Evolutionary conservation across 2,329 filamentous ascomycete genomes (phyloP).

Genomic region (Monosporascus sp.): DNA sequence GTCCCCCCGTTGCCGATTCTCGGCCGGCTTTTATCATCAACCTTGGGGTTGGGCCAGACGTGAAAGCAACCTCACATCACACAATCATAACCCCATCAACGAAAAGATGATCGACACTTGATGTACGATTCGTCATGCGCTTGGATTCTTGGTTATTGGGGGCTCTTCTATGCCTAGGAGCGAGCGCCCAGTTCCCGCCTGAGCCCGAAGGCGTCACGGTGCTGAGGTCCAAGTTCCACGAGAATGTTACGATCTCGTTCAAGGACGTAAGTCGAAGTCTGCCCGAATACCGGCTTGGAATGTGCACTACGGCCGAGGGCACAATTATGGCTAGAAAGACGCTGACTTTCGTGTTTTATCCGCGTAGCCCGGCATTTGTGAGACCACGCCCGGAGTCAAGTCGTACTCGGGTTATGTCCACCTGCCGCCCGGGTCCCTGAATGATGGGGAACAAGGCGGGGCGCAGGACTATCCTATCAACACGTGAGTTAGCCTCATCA

Average conservation of each 20-base stretch:
- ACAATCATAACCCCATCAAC: too few relatives aligned
- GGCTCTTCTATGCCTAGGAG: background rate
- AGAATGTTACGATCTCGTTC: slow-evolving; percentile 10
- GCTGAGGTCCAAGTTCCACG: slow-evolving; percentile 8
- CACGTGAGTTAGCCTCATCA: background rate
- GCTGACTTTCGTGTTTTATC: background rate
- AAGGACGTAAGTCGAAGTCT: slow-evolving; percentile 2
- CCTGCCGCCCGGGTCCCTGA: background rate
- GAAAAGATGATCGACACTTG: too few relatives aligned
- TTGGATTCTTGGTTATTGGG: too few relatives aligned
- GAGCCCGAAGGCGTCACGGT: slow-evolving; percentile 6
- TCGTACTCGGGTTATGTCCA: background rate
- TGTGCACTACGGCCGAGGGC: background rate
- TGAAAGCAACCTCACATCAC: too few relatives aligned
- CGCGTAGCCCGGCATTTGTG: slow-evolving; percentile 6
- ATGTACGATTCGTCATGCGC: too few relatives aligned
- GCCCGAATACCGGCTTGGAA: background rate
- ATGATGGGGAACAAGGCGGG: background rate
- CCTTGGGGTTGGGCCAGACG: too few relatives aligned
- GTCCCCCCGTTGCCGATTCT: too few relatives aligned
- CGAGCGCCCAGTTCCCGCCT: slow-evolving; percentile 6
- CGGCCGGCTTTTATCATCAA: too few relatives aligned
- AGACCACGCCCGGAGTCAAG: slow-evolving; percentile 9
- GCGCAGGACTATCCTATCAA: background rate
- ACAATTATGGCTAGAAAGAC: background rate